These are phyloP conservation scores for Pleurotus sapidus DNA, from an alignment of 768 basidiomycete species.

Conservation along the genomic window DNA sequence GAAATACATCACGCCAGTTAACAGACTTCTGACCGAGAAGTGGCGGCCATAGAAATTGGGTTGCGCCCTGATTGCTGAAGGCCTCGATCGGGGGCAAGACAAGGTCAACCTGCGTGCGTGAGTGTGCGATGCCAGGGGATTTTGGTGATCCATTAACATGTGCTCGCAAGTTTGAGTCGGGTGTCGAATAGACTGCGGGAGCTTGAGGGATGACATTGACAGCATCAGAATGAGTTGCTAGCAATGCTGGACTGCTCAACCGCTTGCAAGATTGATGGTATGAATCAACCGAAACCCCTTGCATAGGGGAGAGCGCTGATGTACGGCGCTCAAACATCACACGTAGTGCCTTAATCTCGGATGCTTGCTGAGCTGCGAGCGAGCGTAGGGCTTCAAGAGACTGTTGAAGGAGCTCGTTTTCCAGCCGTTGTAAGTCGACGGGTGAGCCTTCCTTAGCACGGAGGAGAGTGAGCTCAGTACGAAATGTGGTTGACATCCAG, in stretches of 20 bases:
- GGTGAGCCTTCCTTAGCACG: constrained; percentile 15
- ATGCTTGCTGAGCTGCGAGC: not conserved
- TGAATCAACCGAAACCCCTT: constrained; percentile 9
- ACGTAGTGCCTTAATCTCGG: not conserved
- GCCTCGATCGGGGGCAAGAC: constrained; percentile 17
- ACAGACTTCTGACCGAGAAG: constrained; percentile 19
- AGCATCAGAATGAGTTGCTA: no score
- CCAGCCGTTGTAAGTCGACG: constrained; percentile 16
- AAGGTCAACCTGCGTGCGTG: constrained; percentile 16
- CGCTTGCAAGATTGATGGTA: constrained; percentile 2
- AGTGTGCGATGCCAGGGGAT: not conserved
- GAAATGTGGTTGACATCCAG: constrained; percentile 23
- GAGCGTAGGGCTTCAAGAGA: constrained; percentile 16
- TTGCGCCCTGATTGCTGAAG: constrained; percentile 16
- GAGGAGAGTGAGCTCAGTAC: constrained; percentile 16
- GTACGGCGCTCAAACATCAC: constrained; percentile 11
- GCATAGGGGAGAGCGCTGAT: constrained; percentile 12
- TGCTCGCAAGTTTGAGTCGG: constrained; percentile 1
- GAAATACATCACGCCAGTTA: constrained; percentile 20
- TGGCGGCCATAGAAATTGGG: constrained; percentile 13
- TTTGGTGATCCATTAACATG: constrained; percentile 10
- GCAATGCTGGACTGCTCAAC: no score
- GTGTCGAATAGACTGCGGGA: constrained; percentile 2
- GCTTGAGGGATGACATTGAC: no score
- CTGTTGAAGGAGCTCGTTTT: constrained; percentile 16